Conservation (phyloP, 495 filamentous ascomycete species). For the Letharia lupina region DNA sequence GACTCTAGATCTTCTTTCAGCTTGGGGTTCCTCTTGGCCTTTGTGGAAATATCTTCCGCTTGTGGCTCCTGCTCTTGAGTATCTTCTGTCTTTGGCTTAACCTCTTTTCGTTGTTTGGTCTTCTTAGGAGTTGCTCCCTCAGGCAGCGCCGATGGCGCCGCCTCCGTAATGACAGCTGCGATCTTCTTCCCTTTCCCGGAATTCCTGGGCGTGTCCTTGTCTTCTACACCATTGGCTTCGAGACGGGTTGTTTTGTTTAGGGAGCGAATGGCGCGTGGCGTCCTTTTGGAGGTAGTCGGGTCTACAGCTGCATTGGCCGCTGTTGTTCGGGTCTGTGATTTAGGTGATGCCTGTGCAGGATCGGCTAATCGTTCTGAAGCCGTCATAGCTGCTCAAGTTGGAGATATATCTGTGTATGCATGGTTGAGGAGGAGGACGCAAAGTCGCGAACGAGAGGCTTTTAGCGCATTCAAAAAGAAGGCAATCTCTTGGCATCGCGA, state of each 20-base stretch:
- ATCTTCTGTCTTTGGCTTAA: not conserved
- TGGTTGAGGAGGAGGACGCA: not conserved
- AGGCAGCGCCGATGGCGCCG: not conserved
- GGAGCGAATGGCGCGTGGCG: not conserved
- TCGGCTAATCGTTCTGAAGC: not conserved
- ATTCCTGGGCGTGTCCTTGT: not conserved
- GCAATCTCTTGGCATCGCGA: too few species aligned
- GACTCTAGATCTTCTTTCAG: not conserved
- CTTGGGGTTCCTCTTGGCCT: not conserved
- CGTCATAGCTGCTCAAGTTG: constrained; percentile 6
- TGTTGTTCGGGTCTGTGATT: constrained; percentile 6
- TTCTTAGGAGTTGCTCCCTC: not conserved
- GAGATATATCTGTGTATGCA: too few species aligned
- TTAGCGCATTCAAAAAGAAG: too few species aligned
- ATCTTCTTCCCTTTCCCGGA: not conserved
- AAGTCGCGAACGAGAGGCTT: not conserved
- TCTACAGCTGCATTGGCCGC: not conserved
- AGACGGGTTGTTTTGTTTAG: not conserved
- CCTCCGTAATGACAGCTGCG: not conserved
- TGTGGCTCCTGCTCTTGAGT: not conserved
- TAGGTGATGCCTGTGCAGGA: not conserved
- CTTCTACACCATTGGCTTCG: not conserved
- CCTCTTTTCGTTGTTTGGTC: not conserved
- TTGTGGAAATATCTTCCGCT: not conserved
- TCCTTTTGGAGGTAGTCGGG: not conserved